Evolutionary conservation across 495 filamentous ascomycete species (phyloP).

Genomic region (Penicillium waksmanii): DNA sequence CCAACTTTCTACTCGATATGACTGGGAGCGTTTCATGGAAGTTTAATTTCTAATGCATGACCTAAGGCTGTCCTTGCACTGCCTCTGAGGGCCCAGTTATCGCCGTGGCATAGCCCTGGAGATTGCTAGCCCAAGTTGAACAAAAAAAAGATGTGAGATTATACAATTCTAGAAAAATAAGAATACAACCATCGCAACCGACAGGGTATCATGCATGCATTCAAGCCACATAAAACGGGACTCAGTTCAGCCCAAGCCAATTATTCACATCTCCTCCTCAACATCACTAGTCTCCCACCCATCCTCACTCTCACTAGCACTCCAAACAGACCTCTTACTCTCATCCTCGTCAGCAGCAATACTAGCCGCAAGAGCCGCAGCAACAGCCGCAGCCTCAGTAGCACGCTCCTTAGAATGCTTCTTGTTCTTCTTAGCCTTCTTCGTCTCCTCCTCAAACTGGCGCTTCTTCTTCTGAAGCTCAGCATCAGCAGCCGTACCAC

Average conservation of each 20-base stretch:
- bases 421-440: slow-evolving; percentile 33
- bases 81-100: too few relatives aligned
- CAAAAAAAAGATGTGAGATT: too few relatives aligned
- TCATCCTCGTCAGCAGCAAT: slow-evolving; percentile 16
- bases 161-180: too few relatives aligned
- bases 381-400: slow-evolving; percentile 12
- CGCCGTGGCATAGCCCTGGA: too few relatives aligned
- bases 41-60: too few relatives aligned
- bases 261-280: slow-evolving; percentile 6
- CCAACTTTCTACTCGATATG: too few relatives aligned
- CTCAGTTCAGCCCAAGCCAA: neutral
- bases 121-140: too few relatives aligned
- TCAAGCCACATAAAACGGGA: neutral
- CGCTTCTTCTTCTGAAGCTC: slow-evolving; percentile 22
- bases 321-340: slow-evolving; percentile 33
- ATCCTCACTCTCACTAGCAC: slow-evolving; percentile 49
- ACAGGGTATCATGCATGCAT: neutral
- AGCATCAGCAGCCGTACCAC: slow-evolving; percentile 20
- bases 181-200: neutral
- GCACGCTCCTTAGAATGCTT: slow-evolving; percentile 21
- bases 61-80: too few relatives aligned
- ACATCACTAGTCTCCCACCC: slow-evolving; percentile 46
- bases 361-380: slow-evolving; percentile 10
- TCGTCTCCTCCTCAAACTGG: slow-evolving; percentile 28
- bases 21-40: too few relatives aligned